Base-by-base conservation (phyloP, 805 yeast species). In the Saturnispora gosingensis region DNA sequence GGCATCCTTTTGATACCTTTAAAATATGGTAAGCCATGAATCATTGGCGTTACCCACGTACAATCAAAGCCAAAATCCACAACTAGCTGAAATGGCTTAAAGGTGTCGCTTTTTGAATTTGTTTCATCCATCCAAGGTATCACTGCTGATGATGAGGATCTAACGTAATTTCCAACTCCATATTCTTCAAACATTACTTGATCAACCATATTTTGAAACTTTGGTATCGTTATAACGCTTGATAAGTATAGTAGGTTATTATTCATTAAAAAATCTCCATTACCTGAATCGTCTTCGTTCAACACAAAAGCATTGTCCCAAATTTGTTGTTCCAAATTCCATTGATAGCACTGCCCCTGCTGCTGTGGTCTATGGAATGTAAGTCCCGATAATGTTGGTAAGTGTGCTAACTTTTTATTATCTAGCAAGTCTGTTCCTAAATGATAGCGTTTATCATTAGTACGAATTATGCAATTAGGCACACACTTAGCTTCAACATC, bases 161-260 rank as follows among this genome's bases (percentile, higher is more conserved):
- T 73, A 56, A 82, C 85, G 53, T 86, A 76, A 32, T 80, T 76
- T 13, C 74, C 74, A 61, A 93, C 85, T 3, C 88, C 95, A 62
- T 83, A 93, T 62, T 93, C 98, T 66, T 93, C 99, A 69, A 95
- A 91, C 0, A 93, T 77, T 0, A 93, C 85, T 67, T 89, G 96
- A 64, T 93, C 98, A 15, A 88, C 84, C 65, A 85, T 85, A 58
- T 81, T 81, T 36, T 95, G 85, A 32, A 91, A 72, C 49, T 81
- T 83, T 2, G 96, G 93, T 32, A 91, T 69, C 48, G 88, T 85
- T 62, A 84, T 81, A 24, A 95, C 91, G 5, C 88, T 72, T 60
- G 93, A 97, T 2, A 90, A 82, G 46, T 87, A 73, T 0, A 89
- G 72, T 42, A 93, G 70, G 51, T 84, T 80, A 2, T 78, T 69